phyloP scores from a whole-genome alignment of 345 rosid genomes.

The Ceriops zippeliana region DNA sequence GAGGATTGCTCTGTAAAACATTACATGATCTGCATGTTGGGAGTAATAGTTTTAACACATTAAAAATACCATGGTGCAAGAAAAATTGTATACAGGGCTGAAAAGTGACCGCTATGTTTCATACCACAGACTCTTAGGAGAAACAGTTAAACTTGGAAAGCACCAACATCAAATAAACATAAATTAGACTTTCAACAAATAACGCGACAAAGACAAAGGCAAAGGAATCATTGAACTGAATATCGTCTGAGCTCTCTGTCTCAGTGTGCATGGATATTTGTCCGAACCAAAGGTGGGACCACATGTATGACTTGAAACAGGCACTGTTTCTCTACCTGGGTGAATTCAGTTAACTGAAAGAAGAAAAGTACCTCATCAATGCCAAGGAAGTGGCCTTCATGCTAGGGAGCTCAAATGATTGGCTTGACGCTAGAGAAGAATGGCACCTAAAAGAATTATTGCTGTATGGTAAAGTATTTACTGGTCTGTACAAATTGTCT shows the following conservation, averaged over 20 bases:
- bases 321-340: neutral
- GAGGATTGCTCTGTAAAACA: constrained; percentile 49
- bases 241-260: neutral
- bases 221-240: neutral
- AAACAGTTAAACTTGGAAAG: constrained; percentile 1
- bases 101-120: neutral
- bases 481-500: constrained; percentile 34
- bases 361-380: constrained; percentile 46
- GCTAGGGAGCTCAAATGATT: constrained; percentile 38
- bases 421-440: constrained; percentile 43
- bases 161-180: neutral
- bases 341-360: constrained; percentile 7
- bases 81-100: neutral
- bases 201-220: neutral
- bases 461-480: constrained; percentile 31
- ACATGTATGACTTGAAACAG: no score
- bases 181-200: neutral
- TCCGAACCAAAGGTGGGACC: no score
- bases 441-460: constrained; percentile 48
- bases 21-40: constrained; percentile 48
- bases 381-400: constrained; percentile 46
- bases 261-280: neutral
- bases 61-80: neutral
- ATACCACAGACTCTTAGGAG: neutral
- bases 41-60: neutral